These are phyloP conservation scores for Primulina huaijiensis DNA, from an alignment of 257 asterid species.

Conservation along the genomic window DNA sequence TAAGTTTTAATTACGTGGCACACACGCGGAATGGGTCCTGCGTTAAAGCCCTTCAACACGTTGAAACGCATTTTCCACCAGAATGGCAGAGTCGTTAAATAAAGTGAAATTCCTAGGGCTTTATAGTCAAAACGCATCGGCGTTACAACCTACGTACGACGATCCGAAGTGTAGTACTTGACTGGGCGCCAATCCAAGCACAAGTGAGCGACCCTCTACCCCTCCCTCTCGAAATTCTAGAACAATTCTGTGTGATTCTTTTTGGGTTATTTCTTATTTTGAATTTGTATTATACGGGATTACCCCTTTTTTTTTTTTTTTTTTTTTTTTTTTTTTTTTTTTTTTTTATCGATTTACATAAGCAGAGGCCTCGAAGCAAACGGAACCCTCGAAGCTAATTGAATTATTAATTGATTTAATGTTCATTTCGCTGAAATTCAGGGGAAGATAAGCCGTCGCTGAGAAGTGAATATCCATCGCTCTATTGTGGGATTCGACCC, in stretches of 20 bases:
- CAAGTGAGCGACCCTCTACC: not conserved
- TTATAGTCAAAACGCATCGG: not conserved
- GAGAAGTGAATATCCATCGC: slow-evolving; percentile 18
- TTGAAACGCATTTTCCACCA: not conserved
- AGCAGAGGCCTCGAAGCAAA: slow-evolving; percentile 21
- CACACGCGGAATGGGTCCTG: too few species aligned
- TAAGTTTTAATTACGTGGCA: too few species aligned
- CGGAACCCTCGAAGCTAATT: slow-evolving; percentile 23
- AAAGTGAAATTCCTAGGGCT: slow-evolving; percentile 9
- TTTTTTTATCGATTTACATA: not conserved
- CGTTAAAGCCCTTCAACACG: not conserved
- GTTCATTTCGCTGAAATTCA: not conserved
- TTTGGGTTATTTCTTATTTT: not conserved
- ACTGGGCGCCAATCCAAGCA: slow-evolving; percentile 29
- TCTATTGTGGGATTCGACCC: slow-evolving; percentile 23
- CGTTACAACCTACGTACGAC: slow-evolving; percentile 23
- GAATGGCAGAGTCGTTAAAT: slow-evolving; percentile 17
- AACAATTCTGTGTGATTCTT: not conserved
- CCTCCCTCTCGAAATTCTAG: slow-evolving; percentile 16
- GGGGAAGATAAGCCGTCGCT: slow-evolving; percentile 21
- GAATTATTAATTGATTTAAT: not conserved
- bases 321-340: too few species aligned
- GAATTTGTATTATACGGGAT: not conserved
- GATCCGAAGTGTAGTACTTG: slow-evolving; percentile 23
- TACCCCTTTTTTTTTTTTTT: too few species aligned